Evolutionary conservation across 345 rosid species (phyloP), one percentile per base, ranked within the genome.

Genomic region (Dimocarpus longan): DNA sequence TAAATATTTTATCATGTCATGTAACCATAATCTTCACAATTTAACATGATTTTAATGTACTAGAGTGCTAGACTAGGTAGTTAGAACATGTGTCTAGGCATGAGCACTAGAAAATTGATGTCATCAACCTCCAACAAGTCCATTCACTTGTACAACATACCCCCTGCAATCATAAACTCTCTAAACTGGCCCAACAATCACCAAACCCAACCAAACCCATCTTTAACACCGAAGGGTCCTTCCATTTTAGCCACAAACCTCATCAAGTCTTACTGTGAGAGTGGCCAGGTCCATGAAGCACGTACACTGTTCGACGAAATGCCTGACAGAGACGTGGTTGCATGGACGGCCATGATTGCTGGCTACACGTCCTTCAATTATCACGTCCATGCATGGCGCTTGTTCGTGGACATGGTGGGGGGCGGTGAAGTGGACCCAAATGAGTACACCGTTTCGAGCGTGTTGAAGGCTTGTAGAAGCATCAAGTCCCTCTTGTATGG

Each of bases 391-490:
- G 91, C 95, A 4, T 96, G 97, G 97, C 69, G 70, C 28, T 73
- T 89, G 86, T 96, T 96, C 42, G 60, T 84, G 2, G 90, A 84
- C 70, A 94, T 94, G 98, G 0, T 91, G 21, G 84, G 76, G 81
- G 68, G 15, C 22, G 90, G 78, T 32, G 91, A 78, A 62, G 82
- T 68, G 6, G 68, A 32, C 60, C 97, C 95, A 19, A 93, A 93
- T 66, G 97, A 82, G 54, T 93, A 80, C 80, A 88, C 98, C 1
- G 32, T 90, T 46, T 94, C 98, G 0, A 91, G 90, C 54, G 91
- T 87, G 19, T 84, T 94, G 50, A 94, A 92, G 84, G 91, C 91
- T 84, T 91, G 95, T 80, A 93, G 87, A 84, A 88, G 89, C 76
- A 81, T 91, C 89, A 85, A 81, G 77, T 79, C 81, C 65, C 85